Conservation (phyloP, 768 basidiomycete genomes). For the Podaxis pistillaris region DNA sequence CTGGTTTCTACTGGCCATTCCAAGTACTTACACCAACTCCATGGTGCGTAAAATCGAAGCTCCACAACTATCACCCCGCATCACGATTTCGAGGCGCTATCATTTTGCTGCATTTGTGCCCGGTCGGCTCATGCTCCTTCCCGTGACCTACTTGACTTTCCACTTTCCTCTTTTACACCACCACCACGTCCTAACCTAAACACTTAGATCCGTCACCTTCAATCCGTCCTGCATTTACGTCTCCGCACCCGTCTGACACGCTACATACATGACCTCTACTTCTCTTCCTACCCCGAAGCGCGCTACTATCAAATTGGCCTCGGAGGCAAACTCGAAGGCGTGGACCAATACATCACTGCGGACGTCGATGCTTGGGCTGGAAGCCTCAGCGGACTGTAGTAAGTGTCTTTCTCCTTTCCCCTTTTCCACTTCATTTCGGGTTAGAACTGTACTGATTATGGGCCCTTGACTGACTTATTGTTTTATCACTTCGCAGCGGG, state of each 20-base stretch:
- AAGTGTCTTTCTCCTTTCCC: conserved; percentile 29
- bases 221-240: conserved; percentile 79
- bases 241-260: conserved; percentile 86
- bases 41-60: conserved; percentile 54
- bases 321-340: conserved; percentile 53
- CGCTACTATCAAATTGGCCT: conserved; percentile 56
- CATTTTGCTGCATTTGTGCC: neutral
- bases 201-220: conserved; percentile 81
- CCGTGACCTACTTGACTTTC: neutral
- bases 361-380: conserved; percentile 91
- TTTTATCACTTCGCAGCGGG: conserved; percentile 49
- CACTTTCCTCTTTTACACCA: neutral
- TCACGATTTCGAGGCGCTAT: neutral
- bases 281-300: conserved; percentile 69
- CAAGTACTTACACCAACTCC: conserved; percentile 93
- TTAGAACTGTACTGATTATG: neutral
- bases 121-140: neutral
- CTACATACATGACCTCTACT: conserved; percentile 90
- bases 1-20: conserved; percentile 91
- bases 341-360: conserved; percentile 92
- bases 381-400: conserved; percentile 85
- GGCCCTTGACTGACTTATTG: neutral
- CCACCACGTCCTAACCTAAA: neutral
- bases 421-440: neutral
- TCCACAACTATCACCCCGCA: neutral